A percentile compares a stretch with the other conserved stretches of the same genome.
Evolutionary conservation across 805 yeast species (phyloP).

Genomic region (Monosporozyma solicola): DNA sequence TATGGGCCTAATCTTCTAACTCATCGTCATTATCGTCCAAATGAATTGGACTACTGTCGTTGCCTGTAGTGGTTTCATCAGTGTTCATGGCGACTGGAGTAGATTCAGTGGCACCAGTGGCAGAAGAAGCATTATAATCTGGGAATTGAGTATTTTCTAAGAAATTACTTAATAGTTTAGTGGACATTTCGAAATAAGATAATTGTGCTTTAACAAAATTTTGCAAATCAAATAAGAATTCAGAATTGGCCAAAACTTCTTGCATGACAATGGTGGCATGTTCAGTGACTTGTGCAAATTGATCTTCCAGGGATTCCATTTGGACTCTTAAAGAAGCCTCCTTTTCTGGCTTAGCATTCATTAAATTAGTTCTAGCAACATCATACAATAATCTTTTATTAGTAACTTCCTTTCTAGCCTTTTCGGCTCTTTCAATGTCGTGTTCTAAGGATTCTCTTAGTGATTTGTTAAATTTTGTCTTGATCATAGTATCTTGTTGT

Average conservation of each 20-base stretch:
- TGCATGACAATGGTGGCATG: constrained; percentile 79
- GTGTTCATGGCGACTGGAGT: not conserved
- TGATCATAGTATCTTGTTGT: constrained; percentile 70
- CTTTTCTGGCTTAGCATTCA: constrained; percentile 48
- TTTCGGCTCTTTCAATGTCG: constrained; percentile 52
- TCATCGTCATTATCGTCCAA: not conserved
- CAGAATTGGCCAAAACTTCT: constrained; percentile 62
- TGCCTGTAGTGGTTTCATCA: not conserved
- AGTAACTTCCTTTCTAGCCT: constrained; percentile 65
- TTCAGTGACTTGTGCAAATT: constrained; percentile 82
- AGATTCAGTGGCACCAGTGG: not conserved
- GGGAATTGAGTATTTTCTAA: constrained; percentile 28
- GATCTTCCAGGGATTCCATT: constrained; percentile 81
- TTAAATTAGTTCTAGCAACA: constrained; percentile 53
- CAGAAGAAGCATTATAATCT: not conserved
- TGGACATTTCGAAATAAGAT: constrained; percentile 69
- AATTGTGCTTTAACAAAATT: constrained; percentile 72
- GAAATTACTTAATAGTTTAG: constrained; percentile 54
- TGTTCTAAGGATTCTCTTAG: constrained; percentile 53
- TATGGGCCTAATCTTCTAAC: constrained; percentile 4
- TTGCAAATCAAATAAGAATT: constrained; percentile 55
- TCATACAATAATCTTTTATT: constrained; percentile 73
- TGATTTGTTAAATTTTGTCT: constrained; percentile 58
- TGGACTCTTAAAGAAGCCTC: constrained; percentile 66
- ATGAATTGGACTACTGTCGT: not conserved